Conservation (phyloP, 768 basidiomycete species). For the Clathrus columnatus region DNA sequence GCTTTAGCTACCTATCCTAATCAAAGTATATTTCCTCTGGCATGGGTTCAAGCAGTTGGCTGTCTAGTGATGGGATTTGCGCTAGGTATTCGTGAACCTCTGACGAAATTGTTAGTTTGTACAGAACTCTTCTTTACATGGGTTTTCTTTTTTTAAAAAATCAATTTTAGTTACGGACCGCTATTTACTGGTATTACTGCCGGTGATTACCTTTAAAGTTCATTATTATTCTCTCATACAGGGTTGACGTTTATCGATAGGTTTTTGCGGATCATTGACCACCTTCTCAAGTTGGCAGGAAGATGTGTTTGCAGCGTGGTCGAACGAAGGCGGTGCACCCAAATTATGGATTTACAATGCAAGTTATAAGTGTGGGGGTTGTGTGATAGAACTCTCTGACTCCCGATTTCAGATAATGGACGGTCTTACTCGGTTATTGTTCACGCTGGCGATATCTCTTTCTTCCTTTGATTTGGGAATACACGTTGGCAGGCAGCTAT, state of each 20-base stretch:
- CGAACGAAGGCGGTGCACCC: slow-evolving; percentile 48
- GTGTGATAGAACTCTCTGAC: slow-evolving; percentile 1
- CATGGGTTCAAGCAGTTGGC: slow-evolving; percentile 80
- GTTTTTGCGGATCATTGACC: slow-evolving; percentile 93
- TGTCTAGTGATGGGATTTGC: slow-evolving; percentile 88
- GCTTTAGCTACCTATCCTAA: slow-evolving; percentile 72
- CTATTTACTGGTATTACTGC: slow-evolving; percentile 84
- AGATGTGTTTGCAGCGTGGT: slow-evolving; percentile 79
- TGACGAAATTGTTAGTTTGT: slow-evolving; percentile 62
- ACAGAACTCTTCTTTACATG: slow-evolving; percentile 7
- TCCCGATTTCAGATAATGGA: slow-evolving; percentile 63
- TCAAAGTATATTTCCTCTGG: slow-evolving; percentile 66
- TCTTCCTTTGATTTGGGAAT: slow-evolving; percentile 70
- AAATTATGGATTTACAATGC: slow-evolving; percentile 69
- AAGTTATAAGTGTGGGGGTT: slow-evolving; percentile 19
- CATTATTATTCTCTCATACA: not conserved
- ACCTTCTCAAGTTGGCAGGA: slow-evolving; percentile 96
- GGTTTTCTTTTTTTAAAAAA: not conserved
- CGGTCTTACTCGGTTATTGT: slow-evolving; percentile 68
- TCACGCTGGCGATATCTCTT: slow-evolving; percentile 72
- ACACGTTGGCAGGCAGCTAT: slow-evolving; percentile 41
- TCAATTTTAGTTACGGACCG: slow-evolving; percentile 64
- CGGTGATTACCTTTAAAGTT: slow-evolving; percentile 35
- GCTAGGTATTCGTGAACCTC: slow-evolving; percentile 57
- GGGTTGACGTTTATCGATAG: too few relatives aligned